Base-by-base conservation (phyloP, 768 basidiomycete genomes). In the Trametes cinnabarina region DNA sequence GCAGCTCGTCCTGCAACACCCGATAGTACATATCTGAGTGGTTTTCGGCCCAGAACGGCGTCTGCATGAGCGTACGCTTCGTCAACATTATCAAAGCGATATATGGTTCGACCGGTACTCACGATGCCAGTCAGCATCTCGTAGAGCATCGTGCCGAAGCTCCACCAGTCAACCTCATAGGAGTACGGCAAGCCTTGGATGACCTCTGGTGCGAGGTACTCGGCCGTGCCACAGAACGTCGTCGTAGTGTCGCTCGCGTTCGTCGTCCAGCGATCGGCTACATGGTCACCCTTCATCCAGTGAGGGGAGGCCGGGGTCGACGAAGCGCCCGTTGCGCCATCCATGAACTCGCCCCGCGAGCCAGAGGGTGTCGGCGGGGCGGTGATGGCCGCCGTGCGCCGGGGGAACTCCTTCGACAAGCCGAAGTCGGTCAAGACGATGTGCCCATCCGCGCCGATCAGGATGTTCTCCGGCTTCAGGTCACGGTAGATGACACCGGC, bases 101-200 rank as follows among this genome's bases (percentile, higher is more conserved):
- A n/a, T n/a, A n/a, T n/a, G n/a, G n/a, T n/a, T n/a, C n/a, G n/a
- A n/a, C n/a, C n/a, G 66, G 46, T 42, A 85, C 89, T 78, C 72
- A 95, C 94, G 63, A 95, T 90, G 25, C 96, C 96, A 37, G 92
- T 91, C 73, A 98, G 76, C 90, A 97, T 96, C 77, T 98, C 96
- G 70, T 92, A 94, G 58, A 98, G 75, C 90, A 98, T 96, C 61
- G 96, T 98, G 34, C 96, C 96, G 66, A 96, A 90, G 63, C 89
- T 92, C 95, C 94, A 99, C 92, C 94, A 96, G 71, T 98, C 96
- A 20, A 96, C 93, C 64, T 94, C 92, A 67, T 94, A 98, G 63
- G 88, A 87, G 69, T 98, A 96, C 19, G 87, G 82, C 65, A 90
- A 72, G 1, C 94, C 92, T 66, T 93, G 90, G 64, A 98, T 93